A percentile compares a stretch with the other conserved stretches of the same genome.
phyloP scores from a whole-genome alignment of 164 flowering plant genomes.

The Chloranthus sessilifolius region DNA sequence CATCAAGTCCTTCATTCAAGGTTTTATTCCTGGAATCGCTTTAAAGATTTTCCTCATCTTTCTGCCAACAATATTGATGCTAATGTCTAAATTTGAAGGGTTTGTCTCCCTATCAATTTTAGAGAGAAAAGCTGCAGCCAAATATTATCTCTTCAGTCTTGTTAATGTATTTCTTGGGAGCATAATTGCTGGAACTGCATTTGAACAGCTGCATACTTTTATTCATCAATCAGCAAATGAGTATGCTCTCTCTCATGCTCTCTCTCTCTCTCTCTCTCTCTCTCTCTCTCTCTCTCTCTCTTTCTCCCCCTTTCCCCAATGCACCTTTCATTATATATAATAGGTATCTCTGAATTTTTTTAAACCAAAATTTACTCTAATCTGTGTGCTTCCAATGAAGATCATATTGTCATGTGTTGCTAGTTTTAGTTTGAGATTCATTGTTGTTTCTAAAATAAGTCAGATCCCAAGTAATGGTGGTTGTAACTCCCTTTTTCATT shows the following conservation, averaged over 20 bases:
- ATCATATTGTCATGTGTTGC: too few species aligned
- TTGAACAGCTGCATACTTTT: conserved; percentile 66
- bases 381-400: too few species aligned
- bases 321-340: too few species aligned
- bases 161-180: conserved; percentile 90
- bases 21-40: conserved; percentile 88
- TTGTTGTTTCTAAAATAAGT: too few species aligned
- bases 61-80: conserved; percentile 77
- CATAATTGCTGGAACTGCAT: conserved; percentile 79
- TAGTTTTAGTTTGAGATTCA: too few species aligned
- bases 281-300: not conserved
- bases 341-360: too few species aligned
- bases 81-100: conserved; percentile 91
- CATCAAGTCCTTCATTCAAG: conserved; percentile 72
- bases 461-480: too few species aligned
- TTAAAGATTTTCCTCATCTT: conserved; percentile 75
- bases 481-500: too few species aligned
- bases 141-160: conserved; percentile 64
- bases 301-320: not conserved
- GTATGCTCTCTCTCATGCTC: conserved; percentile 38
- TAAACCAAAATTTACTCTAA: too few species aligned
- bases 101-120: conserved; percentile 46
- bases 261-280: not conserved
- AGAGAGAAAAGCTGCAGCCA: conserved; percentile 77
- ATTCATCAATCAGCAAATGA: conserved; percentile 71